Conservation (phyloP, 192 early-diverging fungal species). For the Paraglomus brasilianum region DNA sequence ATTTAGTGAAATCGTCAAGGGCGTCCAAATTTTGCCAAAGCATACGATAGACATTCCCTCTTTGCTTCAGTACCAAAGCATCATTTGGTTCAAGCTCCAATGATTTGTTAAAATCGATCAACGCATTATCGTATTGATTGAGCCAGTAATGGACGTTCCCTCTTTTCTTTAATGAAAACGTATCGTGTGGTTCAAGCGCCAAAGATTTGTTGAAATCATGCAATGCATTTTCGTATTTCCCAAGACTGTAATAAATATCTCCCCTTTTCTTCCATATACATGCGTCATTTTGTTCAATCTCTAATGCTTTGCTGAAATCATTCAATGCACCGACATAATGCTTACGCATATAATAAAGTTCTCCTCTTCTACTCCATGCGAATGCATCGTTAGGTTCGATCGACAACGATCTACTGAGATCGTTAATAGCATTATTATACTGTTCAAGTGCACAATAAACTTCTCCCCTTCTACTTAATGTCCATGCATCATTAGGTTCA, state of each 20-base stretch:
- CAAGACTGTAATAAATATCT: not conserved
- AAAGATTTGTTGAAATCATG: not conserved
- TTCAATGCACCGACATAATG: not conserved
- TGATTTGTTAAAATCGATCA: slow-evolving; percentile 5
- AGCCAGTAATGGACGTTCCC: not conserved
- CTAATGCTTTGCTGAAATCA: slow-evolving; percentile 5
- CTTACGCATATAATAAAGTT: not conserved
- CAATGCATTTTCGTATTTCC: not conserved
- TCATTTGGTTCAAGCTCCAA: slow-evolving; percentile 11
- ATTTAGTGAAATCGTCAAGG: slow-evolving; percentile 2
- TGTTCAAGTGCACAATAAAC: slow-evolving; percentile 6
- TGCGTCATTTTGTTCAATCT: not conserved
- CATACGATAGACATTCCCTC: not conserved
- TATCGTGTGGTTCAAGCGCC: slow-evolving; percentile 8
- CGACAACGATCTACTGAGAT: slow-evolving; percentile 14
- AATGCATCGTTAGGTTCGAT: not conserved
- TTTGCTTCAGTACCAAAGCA: not conserved
- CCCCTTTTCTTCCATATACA: not conserved
- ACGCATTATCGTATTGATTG: not conserved
- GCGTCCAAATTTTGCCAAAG: not conserved
- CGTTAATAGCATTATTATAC: not conserved
- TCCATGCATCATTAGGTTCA: not conserved
- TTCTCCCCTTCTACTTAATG: slow-evolving; percentile 4
- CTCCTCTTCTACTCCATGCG: not conserved
- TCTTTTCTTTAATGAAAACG: not conserved